Base-by-base conservation (phyloP, 306 rosid species). In the Inga leiocalycina region DNA sequence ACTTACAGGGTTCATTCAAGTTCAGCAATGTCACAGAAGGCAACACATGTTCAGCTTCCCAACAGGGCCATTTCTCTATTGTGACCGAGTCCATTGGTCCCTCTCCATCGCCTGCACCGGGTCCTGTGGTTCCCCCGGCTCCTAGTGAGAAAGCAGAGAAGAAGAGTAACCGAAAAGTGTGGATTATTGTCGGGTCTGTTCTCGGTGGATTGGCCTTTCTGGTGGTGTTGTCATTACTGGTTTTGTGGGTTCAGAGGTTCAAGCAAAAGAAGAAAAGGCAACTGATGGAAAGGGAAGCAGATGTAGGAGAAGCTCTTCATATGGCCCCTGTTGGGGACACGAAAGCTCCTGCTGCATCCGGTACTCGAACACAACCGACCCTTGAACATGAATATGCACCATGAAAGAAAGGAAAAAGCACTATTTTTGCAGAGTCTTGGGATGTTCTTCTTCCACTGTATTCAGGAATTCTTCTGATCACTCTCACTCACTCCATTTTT, bases 341-440 rank as follows among this genome's bases (percentile, higher is more conserved):
- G 17, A 97, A 82, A 85, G 99, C 99, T 20, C 99, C 99, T 10
- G 86, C 97, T 24, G 99, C 99, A 66, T 83, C 85, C 1, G 97
- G 85, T 74, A 97, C 98, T 15, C 82, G 98, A 80, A 97, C 99
- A 34, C 98, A 94, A 79, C 99, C 99, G 4, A 82, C 89, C 35
- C 96, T 94, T 4, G 99, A 97, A 89, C 93, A 89, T 35, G 99
- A 92, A 88, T 91, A 94, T 67, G 99, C 91, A 49, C 97, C 97
- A 35, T 97, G 88, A 91, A 78, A 48, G 14, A 54, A 5, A 17
- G 8, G 7, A 52, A 52, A 17, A 57, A 57, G 12, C 37, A 71
- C 78, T 70, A 71, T 80, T 83, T 88, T 84, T 86, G 88, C 88
- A 86, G 89, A 89, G 87, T 86, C 84, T 77, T 84, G 81, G 67